Percentiles rank a stretch among this genome's conserved stretches.
Conservation (phyloP, 2,329 filamentous ascomycete genomes). For the Exophiala phaeomuriformis region DNA sequence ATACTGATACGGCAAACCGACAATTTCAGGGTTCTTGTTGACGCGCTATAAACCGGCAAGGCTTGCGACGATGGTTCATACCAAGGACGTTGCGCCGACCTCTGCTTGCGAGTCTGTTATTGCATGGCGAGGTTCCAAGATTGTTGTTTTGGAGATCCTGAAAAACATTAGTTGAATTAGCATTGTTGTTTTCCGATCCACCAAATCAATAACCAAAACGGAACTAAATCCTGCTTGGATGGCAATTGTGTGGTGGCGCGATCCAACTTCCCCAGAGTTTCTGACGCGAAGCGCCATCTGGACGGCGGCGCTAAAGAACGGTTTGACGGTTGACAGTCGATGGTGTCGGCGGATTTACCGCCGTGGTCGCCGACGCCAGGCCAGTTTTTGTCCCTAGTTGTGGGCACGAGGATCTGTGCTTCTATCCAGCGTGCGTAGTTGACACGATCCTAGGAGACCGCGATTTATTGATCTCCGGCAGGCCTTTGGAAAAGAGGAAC, state of each 20-base stretch:
- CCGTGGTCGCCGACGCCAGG: slow-evolving; percentile 21
- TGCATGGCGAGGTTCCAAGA: not conserved
- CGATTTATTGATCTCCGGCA: no score
- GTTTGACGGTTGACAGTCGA: not conserved
- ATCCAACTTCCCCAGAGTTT: slow-evolving; percentile 18
- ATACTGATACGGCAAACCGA: no score
- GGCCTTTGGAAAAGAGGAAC: no score
- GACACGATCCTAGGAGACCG: no score
- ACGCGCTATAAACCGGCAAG: no score
- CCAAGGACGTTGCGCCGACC: no score
- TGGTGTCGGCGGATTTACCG: slow-evolving; percentile 8
- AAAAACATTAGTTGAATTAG: not conserved
- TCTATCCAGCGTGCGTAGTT: not conserved
- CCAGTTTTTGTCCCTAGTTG: slow-evolving; percentile 9
- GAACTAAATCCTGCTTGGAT: no score
- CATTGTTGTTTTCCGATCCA: not conserved
- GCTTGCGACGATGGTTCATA: no score
- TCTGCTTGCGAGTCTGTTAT: no score
- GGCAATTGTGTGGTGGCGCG: slow-evolving; percentile 7
- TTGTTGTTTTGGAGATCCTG: not conserved
- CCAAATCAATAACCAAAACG: no score
- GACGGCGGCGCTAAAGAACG: not conserved
- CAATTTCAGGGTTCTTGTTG: no score
- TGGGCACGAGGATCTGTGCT: not conserved
- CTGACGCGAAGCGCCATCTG: slow-evolving; percentile 7